A percentile compares a stretch with the other conserved stretches of the same genome.
Conservation (phyloP, 306 rosid species). For the Luffa acutangula region DNA sequence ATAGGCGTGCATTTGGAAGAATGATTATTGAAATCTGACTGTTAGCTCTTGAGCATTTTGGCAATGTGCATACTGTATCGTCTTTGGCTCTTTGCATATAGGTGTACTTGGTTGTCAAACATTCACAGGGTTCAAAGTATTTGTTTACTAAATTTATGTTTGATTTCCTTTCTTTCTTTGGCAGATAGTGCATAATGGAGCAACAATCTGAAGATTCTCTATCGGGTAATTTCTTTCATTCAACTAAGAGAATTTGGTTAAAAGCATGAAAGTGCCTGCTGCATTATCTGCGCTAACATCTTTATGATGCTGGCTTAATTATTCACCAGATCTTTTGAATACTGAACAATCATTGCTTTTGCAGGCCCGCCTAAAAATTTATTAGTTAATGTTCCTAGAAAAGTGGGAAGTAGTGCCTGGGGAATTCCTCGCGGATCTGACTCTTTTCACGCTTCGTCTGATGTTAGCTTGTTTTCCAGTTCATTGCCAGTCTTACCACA, state of each 20-base stretch:
- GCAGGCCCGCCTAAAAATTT: constrained; percentile 42
- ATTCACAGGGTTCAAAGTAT: background rate
- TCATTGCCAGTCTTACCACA: constrained; percentile 75
- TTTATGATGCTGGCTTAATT: background rate
- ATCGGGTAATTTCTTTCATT: constrained; percentile 23
- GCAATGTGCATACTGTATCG: background rate
- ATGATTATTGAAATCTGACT: background rate
- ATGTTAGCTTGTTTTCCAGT: constrained; percentile 70
- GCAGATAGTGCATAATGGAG: constrained; percentile 50
- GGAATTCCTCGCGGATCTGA: constrained; percentile 32
- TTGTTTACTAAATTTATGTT: background rate
- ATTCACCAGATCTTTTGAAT: background rate
- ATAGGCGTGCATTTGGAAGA: background rate
- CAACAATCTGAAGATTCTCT: constrained; percentile 28
- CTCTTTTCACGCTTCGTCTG: constrained; percentile 47
- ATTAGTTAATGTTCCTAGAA: constrained; percentile 24
- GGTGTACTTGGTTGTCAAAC: background rate
- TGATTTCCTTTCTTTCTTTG: background rate
- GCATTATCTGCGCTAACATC: background rate
- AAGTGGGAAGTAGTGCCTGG: constrained; percentile 43
- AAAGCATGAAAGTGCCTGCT: background rate
- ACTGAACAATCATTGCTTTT: constrained; percentile 1
- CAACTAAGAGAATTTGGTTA: background rate
- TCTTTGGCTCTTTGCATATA: background rate
- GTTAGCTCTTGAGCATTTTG: background rate